A percentile compares a stretch with the other conserved stretches of the same genome.
Conservation (phyloP, 306 rosid species). For the Casuarina cunninghamiana region DNA sequence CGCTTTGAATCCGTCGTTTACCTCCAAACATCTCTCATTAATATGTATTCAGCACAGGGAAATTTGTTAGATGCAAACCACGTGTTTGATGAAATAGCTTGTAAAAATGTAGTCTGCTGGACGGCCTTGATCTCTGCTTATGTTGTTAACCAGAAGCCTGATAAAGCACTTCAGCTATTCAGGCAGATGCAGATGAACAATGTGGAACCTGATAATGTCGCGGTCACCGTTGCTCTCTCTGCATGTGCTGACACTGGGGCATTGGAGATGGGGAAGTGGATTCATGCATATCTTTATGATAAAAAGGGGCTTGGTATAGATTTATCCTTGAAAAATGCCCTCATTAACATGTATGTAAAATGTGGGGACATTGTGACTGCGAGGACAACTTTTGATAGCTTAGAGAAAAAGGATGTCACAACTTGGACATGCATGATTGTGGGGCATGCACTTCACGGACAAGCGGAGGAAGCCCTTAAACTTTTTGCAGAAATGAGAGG, state of each 20-base stretch:
- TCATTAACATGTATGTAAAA: slow-evolving; percentile 58
- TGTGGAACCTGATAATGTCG: slow-evolving; percentile 52
- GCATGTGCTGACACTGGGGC: slow-evolving; percentile 62
- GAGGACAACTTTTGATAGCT: slow-evolving; percentile 51
- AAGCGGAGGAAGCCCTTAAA: slow-evolving; percentile 41
- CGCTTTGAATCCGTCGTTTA: slow-evolving; percentile 39
- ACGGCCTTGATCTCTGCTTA: slow-evolving; percentile 62
- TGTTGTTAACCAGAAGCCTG: slow-evolving; percentile 49
- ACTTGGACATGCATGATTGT: slow-evolving; percentile 70
- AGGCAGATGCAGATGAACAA: slow-evolving; percentile 48
- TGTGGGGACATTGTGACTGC: slow-evolving; percentile 42
- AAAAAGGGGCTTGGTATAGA: slow-evolving; percentile 31
- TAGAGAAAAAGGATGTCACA: slow-evolving; percentile 49
- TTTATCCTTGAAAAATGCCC: slow-evolving; percentile 52
- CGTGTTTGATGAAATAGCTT: slow-evolving; percentile 48
- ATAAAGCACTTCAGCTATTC: slow-evolving; percentile 44
- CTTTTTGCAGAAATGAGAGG: slow-evolving; percentile 32
- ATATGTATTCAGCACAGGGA: slow-evolving; percentile 28
- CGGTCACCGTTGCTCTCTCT: slow-evolving; percentile 48
- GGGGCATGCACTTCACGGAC: slow-evolving; percentile 67
- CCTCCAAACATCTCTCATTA: slow-evolving; percentile 56
- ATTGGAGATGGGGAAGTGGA: slow-evolving; percentile 52
- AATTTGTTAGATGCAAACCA: slow-evolving; percentile 33
- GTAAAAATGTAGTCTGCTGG: slow-evolving; percentile 42
- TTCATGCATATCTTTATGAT: slow-evolving; percentile 30